phyloP scores from a whole-genome alignment of 2,329 filamentous ascomycete genomes.

The Stemphylium vesicarium region DNA sequence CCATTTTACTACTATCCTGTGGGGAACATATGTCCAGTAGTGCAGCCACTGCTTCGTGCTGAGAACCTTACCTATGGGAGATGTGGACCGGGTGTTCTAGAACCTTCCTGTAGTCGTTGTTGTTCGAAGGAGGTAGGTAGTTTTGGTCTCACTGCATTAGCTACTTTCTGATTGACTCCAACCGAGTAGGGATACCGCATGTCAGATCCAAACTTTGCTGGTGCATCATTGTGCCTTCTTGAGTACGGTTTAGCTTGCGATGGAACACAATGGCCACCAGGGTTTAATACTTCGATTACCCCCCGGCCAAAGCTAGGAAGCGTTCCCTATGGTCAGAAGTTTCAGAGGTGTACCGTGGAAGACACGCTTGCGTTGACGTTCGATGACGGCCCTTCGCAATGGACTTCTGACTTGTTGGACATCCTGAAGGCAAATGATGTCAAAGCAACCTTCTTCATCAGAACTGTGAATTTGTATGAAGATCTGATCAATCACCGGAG shows the following conservation, averaged over 20 bases:
- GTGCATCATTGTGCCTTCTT: neutral
- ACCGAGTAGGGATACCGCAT: neutral
- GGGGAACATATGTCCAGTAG: neutral
- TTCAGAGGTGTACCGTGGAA: conserved; percentile 30
- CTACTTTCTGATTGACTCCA: neutral
- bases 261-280: neutral
- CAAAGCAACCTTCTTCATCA: conserved; percentile 51
- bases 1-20: conserved; percentile 1
- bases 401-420: conserved; percentile 59
- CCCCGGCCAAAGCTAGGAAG: neutral
- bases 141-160: neutral
- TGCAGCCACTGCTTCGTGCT: neutral
- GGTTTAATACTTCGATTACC: neutral
- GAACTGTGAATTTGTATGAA: conserved; percentile 55
- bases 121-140: conserved; percentile 2
- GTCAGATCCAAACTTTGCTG: neutral
- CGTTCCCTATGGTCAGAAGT: neutral
- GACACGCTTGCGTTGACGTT: conserved; percentile 59
- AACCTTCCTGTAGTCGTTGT: neutral
- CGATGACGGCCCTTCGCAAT: conserved; percentile 61
- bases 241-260: conserved; percentile 6
- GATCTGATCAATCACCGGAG: conserved; percentile 53
- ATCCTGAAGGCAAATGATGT: conserved; percentile 56
- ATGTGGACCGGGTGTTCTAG: conserved; percentile 1
- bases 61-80: neutral